These are phyloP conservation scores for Arabis hirsuta DNA, from an alignment of 345 rosid species.

Conservation along the genomic window DNA sequence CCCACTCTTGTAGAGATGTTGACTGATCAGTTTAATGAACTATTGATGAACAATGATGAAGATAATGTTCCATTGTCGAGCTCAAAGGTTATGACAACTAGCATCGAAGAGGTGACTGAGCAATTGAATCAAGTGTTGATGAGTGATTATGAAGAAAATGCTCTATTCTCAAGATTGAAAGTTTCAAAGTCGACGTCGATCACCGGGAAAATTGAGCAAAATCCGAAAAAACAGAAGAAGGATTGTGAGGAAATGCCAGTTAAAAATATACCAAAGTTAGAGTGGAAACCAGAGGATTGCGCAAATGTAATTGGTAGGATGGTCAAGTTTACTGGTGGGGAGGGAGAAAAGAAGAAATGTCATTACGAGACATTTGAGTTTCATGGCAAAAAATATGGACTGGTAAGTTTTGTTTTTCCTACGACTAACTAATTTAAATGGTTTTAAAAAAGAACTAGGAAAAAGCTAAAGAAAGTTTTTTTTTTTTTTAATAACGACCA, in stretches of 20 bases:
- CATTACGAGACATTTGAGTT: conserved; percentile 19
- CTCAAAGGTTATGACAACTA: neutral
- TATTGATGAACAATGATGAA: conserved; percentile 62
- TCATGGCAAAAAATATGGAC: neutral
- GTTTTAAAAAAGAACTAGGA: neutral
- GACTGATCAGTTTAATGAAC: conserved; percentile 56
- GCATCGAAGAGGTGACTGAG: conserved; percentile 44
- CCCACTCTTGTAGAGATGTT: conserved; percentile 39
- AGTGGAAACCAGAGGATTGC: neutral
- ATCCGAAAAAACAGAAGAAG: neutral
- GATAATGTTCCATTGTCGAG: conserved; percentile 39
- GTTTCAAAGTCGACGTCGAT: neutral
- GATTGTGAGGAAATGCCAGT: neutral
- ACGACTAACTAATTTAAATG: neutral
- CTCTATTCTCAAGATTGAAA: conserved; percentile 2
- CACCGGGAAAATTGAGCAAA: too few species aligned
- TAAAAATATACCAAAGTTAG: neutral
- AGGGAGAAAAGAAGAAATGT: neutral
- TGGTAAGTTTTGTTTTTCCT: conserved; percentile 24
- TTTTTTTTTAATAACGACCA: too few species aligned
- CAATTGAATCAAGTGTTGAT: conserved; percentile 59
- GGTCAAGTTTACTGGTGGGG: conserved; percentile 12
- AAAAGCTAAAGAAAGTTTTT: too few species aligned
- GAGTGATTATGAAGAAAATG: conserved; percentile 40
- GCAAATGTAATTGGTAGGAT: neutral